Percentiles rank a stretch among this genome's conserved stretches.
These are phyloP conservation scores for Galerina marginata DNA, from an alignment of 768 basidiomycete species.

Conservation along the genomic window DNA sequence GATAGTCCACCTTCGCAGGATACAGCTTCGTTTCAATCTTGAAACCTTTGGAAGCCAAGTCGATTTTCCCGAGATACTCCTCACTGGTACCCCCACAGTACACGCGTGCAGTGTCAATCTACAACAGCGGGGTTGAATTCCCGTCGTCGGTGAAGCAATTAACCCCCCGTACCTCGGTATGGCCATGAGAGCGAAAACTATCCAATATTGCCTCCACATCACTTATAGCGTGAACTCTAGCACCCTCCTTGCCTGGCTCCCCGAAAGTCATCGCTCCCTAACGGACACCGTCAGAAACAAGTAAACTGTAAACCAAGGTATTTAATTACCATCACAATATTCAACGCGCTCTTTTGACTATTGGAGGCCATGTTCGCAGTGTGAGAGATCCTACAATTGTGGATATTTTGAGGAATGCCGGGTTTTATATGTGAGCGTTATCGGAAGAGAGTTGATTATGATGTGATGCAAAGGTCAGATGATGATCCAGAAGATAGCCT, in stretches of 20 bases:
- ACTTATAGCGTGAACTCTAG: slow-evolving; percentile 53
- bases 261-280: slow-evolving; percentile 65
- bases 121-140: slow-evolving; percentile 32
- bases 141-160: slow-evolving; percentile 20
- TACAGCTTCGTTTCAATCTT: slow-evolving; percentile 67
- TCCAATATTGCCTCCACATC: slow-evolving; percentile 60
- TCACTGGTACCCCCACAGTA: slow-evolving; percentile 64
- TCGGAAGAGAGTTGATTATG: neutral
- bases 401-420: neutral
- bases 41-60: slow-evolving; percentile 55
- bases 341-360: slow-evolving; percentile 47
- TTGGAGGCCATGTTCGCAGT: slow-evolving; percentile 23
- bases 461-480: neutral
- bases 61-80: slow-evolving; percentile 52
- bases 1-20: slow-evolving; percentile 36
- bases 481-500: neutral
- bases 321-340: slow-evolving; percentile 53
- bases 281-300: neutral
- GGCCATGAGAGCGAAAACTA: slow-evolving; percentile 58
- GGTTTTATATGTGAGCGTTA: neutral
- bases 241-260: slow-evolving; percentile 49
- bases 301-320: neutral
- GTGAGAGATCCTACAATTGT: neutral
- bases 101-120: slow-evolving; percentile 57
- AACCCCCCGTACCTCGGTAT: slow-evolving; percentile 43